These are phyloP conservation scores for Streptanthus diversifolius DNA, from an alignment of 345 rosid genomes.

Conservation along the genomic window DNA sequence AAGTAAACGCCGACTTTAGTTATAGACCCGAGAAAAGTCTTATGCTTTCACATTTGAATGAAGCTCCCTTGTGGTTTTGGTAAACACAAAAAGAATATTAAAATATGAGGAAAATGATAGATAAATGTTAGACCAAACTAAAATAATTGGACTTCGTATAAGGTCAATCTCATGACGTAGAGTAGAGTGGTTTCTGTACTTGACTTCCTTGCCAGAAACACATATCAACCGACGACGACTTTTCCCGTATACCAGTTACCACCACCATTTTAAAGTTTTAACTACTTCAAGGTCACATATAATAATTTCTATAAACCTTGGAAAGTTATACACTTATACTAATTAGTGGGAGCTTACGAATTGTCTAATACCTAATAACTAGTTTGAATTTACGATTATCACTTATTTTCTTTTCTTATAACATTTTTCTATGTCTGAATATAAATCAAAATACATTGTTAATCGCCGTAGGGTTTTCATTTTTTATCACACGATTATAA, in stretches of 20 bases:
- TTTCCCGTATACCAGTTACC: background rate
- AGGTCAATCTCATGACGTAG: conserved; percentile 27
- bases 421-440: background rate
- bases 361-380: background rate
- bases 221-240: conserved; percentile 28
- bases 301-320: background rate
- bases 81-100: conserved; percentile 8
- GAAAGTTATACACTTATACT: background rate
- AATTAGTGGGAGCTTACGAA: background rate
- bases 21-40: conserved; percentile 23
- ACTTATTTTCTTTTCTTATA: background rate
- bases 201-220: conserved; percentile 25
- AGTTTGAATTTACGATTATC: background rate
- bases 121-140: conserved; percentile 18
- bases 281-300: background rate
- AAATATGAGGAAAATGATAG: conserved; percentile 6
- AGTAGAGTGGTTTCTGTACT: conserved; percentile 29
- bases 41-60: conserved; percentile 33
- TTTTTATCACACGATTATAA: background rate
- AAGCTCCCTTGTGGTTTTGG: conserved; percentile 8
- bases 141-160: conserved; percentile 16
- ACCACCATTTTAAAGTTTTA: conserved; percentile 12
- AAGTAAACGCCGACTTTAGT: conserved; percentile 37
- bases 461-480: background rate
- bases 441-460: background rate